Percentiles rank a stretch among this genome's conserved stretches.
Conservation (phyloP, 176 grass and related monocot genomes). For the Carex kokanica region DNA sequence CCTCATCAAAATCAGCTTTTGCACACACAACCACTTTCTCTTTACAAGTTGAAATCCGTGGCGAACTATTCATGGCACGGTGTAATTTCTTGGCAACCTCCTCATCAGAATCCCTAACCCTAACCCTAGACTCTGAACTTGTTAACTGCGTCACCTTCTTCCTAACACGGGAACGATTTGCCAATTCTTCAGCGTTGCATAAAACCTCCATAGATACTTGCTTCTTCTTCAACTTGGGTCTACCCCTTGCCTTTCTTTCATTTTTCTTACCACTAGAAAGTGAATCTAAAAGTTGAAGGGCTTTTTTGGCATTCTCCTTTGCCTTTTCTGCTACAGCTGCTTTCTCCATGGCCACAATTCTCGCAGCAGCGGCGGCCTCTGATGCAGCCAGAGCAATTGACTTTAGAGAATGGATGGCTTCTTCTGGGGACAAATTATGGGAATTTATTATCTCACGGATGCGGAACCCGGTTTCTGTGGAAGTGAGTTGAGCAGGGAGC, state of each 20-base stretch:
- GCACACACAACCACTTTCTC: slow-evolving; percentile 29
- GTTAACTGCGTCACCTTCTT: slow-evolving; percentile 14
- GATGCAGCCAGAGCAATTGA: slow-evolving; percentile 47
- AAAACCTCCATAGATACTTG: slow-evolving; percentile 61
- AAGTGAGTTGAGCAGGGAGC: slow-evolving; percentile 37
- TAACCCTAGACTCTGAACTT: slow-evolving; percentile 16
- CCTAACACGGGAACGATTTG: slow-evolving; percentile 3
- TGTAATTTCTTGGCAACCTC: slow-evolving; percentile 55
- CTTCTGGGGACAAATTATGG: slow-evolving; percentile 42
- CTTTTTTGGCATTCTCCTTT: slow-evolving; percentile 64
- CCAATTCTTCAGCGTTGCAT: slow-evolving; percentile 49
- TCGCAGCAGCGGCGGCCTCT: slow-evolving; percentile 49
- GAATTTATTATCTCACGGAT: slow-evolving; percentile 61
- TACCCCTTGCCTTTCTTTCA: slow-evolving; percentile 46
- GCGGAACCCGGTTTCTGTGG: slow-evolving; percentile 46
- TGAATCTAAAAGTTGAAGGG: slow-evolving; percentile 71
- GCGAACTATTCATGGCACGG: slow-evolving; percentile 58
- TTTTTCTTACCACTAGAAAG: slow-evolving; percentile 38
- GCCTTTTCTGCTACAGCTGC: slow-evolving; percentile 62
- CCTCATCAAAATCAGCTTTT: slow-evolving; percentile 1
- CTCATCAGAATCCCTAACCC: slow-evolving; percentile 31
- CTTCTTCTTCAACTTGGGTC: slow-evolving; percentile 60
- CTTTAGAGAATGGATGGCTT: slow-evolving; percentile 46
- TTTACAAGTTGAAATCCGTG: slow-evolving; percentile 45
- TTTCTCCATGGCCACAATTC: slow-evolving; percentile 53